Evolutionary conservation across 2,329 filamentous ascomycete species (phyloP).

Genomic region (Colletotrichum navitas): DNA sequence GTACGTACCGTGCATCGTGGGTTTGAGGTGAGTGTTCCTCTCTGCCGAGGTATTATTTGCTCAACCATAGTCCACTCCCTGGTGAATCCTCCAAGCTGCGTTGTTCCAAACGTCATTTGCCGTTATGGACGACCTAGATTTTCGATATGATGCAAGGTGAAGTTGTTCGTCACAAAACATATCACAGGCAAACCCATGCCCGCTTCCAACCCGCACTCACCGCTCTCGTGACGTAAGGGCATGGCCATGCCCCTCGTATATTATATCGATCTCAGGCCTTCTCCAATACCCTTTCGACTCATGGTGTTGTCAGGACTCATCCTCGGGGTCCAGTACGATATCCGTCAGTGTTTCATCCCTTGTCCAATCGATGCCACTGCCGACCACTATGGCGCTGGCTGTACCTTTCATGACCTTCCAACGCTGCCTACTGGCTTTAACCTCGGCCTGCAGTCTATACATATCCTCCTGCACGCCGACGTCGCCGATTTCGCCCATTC

Average conservation of each 20-base stretch:
- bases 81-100: neutral
- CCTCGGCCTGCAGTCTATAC: conserved; percentile 67
- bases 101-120: neutral
- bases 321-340: conserved; percentile 78
- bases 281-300: neutral
- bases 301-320: conserved; percentile 37
- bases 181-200: neutral
- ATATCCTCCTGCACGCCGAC: conserved; percentile 67
- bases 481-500: conserved; percentile 67
- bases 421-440: conserved; percentile 72
- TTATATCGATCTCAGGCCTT: neutral
- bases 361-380: conserved; percentile 87
- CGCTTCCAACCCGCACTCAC: too few relatives aligned
- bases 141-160: neutral
- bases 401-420: conserved; percentile 84
- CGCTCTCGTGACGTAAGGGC: neutral
- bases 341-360: conserved; percentile 74
- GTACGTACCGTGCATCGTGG: neutral
- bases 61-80: neutral
- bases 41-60: neutral
- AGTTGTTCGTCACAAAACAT: neutral
- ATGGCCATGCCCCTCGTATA: neutral
- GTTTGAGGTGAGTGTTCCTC: neutral
- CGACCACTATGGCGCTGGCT: conserved; percentile 81
- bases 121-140: neutral